These are phyloP conservation scores for Dictyophora rubrovolvata DNA, from an alignment of 768 basidiomycete genomes.

Conservation along the genomic window DNA sequence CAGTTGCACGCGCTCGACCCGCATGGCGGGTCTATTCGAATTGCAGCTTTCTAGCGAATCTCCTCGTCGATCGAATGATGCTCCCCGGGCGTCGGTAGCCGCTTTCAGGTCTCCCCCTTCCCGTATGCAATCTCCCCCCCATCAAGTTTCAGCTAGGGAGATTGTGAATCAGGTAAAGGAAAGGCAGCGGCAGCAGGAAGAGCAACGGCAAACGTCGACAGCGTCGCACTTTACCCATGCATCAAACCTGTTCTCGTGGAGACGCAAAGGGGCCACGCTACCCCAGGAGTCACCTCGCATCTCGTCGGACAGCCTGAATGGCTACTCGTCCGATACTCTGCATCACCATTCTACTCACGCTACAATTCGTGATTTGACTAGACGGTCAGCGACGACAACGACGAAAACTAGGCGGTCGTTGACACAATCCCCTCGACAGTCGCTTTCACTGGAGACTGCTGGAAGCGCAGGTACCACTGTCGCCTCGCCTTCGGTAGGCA, in stretches of 20 bases:
- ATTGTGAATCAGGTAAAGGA: slow-evolving; percentile 5
- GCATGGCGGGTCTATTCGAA: slow-evolving; percentile 9
- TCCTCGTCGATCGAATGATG: not conserved
- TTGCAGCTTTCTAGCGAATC: slow-evolving; percentile 5
- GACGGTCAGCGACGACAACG: not conserved
- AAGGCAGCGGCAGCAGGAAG: not conserved
- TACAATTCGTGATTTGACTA: not conserved
- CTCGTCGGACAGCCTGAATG: not conserved
- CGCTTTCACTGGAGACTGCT: not conserved
- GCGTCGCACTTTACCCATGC: not conserved
- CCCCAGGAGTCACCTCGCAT: not conserved
- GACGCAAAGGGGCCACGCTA: not conserved
- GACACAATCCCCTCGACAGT: not conserved
- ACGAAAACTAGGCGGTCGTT: not conserved
- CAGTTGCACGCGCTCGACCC: not conserved
- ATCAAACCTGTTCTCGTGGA: slow-evolving; percentile 4
- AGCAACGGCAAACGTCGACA: not conserved
- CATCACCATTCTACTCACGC: not conserved
- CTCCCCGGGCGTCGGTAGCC: not conserved
- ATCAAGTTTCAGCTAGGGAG: not conserved
- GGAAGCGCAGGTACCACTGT: slow-evolving; percentile 1
- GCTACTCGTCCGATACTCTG: not conserved
- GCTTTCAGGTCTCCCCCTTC: not conserved
- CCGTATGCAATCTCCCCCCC: slow-evolving; percentile 1
- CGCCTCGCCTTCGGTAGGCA: not conserved